Evolutionary conservation across 495 filamentous ascomycete species (phyloP).

Genomic region (Trichoderma erinaceum): DNA sequence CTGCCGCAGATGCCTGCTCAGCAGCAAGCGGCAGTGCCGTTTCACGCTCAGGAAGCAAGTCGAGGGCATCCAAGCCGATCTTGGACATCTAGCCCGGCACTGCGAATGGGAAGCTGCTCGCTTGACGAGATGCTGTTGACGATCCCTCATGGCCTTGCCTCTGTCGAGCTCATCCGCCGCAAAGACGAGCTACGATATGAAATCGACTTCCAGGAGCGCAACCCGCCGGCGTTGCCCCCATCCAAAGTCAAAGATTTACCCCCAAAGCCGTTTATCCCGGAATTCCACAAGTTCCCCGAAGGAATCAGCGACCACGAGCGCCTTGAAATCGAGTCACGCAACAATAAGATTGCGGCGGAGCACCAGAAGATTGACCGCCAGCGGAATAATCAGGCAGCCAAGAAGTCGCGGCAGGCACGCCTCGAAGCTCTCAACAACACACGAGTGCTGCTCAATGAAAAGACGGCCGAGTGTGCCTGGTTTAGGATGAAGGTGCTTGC

Average conservation of each 20-base stretch:
- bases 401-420: constrained; percentile 13
- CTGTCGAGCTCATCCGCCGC: neutral
- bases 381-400: constrained; percentile 15
- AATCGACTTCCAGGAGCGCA: neutral
- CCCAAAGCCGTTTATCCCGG: neutral
- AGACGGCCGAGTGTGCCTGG: constrained; percentile 16
- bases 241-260: neutral
- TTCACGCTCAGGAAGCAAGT: neutral
- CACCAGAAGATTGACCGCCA: constrained; percentile 13
- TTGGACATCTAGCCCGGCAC: neutral
- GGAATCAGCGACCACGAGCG: neutral
- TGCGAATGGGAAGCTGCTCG: neutral
- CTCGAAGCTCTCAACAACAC: constrained; percentile 8
- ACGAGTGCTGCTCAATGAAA: constrained; percentile 13
- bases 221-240: neutral
- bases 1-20: neutral
- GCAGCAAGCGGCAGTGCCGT: neutral
- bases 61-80: neutral
- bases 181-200: neutral
- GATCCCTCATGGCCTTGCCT: constrained; percentile 3
- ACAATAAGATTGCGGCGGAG: constrained; percentile 1
- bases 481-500: constrained; percentile 13
- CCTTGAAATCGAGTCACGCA: neutral
- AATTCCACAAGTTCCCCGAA: constrained; percentile 8
- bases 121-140: constrained; percentile 4